Conservation (phyloP, 2,329 filamentous ascomycete genomes). For the Dryadomyces quercus-mongolicae region DNA sequence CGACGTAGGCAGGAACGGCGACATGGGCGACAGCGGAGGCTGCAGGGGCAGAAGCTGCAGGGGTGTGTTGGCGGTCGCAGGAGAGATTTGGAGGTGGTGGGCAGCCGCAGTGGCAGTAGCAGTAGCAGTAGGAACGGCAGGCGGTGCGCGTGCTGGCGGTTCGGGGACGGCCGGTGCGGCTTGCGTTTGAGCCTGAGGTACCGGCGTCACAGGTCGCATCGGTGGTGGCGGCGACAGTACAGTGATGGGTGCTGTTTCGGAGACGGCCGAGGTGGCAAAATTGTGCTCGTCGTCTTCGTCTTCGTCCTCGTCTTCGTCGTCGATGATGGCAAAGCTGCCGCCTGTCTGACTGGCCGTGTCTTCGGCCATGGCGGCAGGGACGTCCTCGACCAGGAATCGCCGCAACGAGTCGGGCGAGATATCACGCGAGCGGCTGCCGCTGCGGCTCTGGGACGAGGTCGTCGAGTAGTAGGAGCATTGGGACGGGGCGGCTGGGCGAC, state of each 20-base stretch:
- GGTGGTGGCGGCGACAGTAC: constrained; percentile 41
- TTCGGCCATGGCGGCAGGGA: background rate
- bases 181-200: too few relatives aligned
- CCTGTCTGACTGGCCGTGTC: background rate
- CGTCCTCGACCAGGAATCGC: constrained; percentile 37
- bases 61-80: too few relatives aligned
- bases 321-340: constrained; percentile 3
- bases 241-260: constrained; percentile 32
- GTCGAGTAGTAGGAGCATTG: constrained; percentile 3
- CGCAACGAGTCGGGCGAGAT: constrained; percentile 44
- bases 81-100: too few relatives aligned
- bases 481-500: constrained; percentile 1
- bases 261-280: constrained; percentile 41
- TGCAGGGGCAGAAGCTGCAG: background rate
- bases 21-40: background rate
- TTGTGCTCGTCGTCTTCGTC: constrained; percentile 49
- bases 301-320: constrained; percentile 24
- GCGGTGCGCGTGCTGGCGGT: constrained; percentile 4
- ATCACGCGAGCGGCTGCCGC: constrained; percentile 30
- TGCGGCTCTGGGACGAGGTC: constrained; percentile 16
- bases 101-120: too few relatives aligned
- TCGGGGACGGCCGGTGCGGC: background rate
- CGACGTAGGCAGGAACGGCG: background rate
- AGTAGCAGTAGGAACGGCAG: background rate
- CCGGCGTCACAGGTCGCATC: constrained; percentile 18